Evolutionary conservation across 768 basidiomycete species (phyloP).

Genomic region (Mycena galopus): DNA sequence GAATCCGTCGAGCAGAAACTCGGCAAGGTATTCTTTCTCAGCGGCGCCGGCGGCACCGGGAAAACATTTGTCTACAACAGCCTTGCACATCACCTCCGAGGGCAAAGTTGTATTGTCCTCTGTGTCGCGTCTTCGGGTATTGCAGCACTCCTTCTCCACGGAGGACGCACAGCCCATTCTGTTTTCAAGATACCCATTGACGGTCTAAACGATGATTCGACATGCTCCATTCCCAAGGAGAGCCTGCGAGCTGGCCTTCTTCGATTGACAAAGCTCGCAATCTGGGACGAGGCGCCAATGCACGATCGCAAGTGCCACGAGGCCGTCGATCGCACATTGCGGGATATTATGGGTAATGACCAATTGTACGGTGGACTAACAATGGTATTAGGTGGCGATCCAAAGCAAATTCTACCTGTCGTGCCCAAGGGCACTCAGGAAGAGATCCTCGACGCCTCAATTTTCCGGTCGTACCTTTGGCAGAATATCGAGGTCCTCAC

Average conservation of each 20-base stretch:
- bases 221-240: constrained; percentile 6
- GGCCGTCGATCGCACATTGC: not conserved
- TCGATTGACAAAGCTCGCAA: not conserved
- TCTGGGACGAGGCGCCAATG: not conserved
- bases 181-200: constrained; percentile 53
- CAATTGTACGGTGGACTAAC: constrained; percentile 19
- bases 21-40: not conserved
- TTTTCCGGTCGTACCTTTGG: constrained; percentile 1
- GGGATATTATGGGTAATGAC: constrained; percentile 13
- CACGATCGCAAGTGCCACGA: not conserved
- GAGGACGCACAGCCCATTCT: constrained; percentile 55
- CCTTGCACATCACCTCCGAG: not conserved
- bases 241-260: constrained; percentile 35
- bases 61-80: constrained; percentile 38
- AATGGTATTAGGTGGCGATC: constrained; percentile 50
- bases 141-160: constrained; percentile 10
- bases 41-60: not conserved
- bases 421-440: constrained; percentile 45
- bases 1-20: not conserved
- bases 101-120: not conserved
- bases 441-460: constrained; percentile 46
- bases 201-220: not conserved
- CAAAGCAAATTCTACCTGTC: constrained; percentile 53
- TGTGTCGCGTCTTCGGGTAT: not conserved
- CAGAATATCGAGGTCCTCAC: not conserved